These are phyloP conservation scores for Corymbia calophylla DNA, from an alignment of 441 rosid genomes.

Conservation along the genomic window DNA sequence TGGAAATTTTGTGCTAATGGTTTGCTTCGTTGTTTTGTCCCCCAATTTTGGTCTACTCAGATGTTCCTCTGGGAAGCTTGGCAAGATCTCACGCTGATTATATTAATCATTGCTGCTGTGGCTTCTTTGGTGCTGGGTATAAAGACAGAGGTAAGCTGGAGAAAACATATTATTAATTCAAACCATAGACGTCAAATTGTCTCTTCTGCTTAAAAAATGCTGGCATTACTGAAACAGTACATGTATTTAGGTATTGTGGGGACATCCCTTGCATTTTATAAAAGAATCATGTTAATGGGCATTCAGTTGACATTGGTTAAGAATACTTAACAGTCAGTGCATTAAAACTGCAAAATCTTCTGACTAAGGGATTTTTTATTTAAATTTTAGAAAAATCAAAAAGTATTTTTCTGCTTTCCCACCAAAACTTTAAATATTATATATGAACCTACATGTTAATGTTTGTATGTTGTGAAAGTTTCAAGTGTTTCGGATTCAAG, in stretches of 20 bases:
- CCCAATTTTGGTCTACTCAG: slow-evolving; percentile 22
- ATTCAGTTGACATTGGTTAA: not conserved
- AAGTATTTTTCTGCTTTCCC: not conserved
- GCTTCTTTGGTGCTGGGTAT: slow-evolving; percentile 90
- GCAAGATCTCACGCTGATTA: slow-evolving; percentile 93
- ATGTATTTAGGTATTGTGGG: not conserved
- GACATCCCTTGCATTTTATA: not conserved
- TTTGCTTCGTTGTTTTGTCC: not conserved
- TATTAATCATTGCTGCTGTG: slow-evolving; percentile 87
- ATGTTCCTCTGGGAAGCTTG: slow-evolving; percentile 99
- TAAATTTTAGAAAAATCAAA: not conserved
- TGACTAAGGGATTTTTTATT: not conserved
- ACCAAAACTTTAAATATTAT: not conserved
- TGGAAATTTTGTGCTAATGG: not conserved
- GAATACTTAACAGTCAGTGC: not conserved
- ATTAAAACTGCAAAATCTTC: not conserved
- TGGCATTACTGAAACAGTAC: not conserved
- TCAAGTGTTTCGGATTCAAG: not conserved
- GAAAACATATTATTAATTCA: slow-evolving; percentile 3
- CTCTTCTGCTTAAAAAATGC: not conserved
- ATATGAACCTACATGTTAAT: not conserved
- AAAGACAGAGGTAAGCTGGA: slow-evolving; percentile 75
- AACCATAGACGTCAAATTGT: not conserved
- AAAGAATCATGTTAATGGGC: not conserved
- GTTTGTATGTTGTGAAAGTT: not conserved